Evolutionary conservation across 352 stramenopile genomes (phyloP).

Genomic region (Globisporangium paroecandrum): DNA sequence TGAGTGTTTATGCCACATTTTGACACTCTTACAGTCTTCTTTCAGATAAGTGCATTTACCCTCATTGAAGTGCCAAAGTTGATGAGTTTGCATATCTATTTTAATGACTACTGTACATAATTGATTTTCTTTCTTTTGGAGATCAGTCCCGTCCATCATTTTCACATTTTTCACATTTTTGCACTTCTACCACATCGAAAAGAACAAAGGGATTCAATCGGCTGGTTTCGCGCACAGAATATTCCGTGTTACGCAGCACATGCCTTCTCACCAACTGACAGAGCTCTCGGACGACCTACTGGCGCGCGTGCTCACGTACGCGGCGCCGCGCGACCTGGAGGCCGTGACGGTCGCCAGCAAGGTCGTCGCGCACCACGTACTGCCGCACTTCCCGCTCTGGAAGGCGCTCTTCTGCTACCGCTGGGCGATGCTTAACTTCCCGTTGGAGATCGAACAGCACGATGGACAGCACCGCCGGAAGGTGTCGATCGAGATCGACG

Average conservation of each 20-base stretch:
- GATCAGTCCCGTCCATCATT: not conserved
- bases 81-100: not conserved
- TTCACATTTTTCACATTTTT: not conserved
- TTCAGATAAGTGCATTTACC: not conserved
- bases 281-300: slow-evolving; percentile 57
- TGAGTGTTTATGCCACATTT: not conserved
- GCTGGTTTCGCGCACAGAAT: not conserved
- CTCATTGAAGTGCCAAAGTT: not conserved
- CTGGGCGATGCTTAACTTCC: slow-evolving; percentile 64
- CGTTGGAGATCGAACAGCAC: slow-evolving; percentile 24
- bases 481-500: slow-evolving; percentile 33
- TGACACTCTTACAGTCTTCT: not conserved
- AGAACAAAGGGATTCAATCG: not conserved
- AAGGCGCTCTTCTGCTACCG: slow-evolving; percentile 51
- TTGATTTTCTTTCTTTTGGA: not conserved
- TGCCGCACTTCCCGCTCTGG: slow-evolving; percentile 64
- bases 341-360: slow-evolving; percentile 46
- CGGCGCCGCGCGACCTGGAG: slow-evolving; percentile 51
- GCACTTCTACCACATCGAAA: not conserved
- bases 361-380: slow-evolving; percentile 36
- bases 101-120: not conserved
- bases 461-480: not conserved
- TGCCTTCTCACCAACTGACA: not conserved
- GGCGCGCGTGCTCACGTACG: slow-evolving; percentile 37
- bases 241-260: not conserved